Base-by-base conservation (phyloP, 768 basidiomycete genomes). In the Tricholoma terreum region DNA sequence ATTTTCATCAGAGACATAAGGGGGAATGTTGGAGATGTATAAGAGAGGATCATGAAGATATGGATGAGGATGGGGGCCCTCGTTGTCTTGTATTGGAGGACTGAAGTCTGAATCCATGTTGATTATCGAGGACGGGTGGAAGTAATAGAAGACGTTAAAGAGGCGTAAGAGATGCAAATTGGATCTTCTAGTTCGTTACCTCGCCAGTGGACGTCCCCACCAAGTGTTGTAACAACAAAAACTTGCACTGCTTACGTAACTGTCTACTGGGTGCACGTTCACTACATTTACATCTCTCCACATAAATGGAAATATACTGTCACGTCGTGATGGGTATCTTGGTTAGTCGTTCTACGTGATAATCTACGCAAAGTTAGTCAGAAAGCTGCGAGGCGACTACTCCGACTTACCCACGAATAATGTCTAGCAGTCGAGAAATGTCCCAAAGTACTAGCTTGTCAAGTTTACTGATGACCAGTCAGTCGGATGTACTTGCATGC, bases 11-110 rank as follows among this genome's bases (percentile, higher is more conserved):
- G 84, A 76, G 52, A 92, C 81, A 72, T 81, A 84, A 34, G 84
- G 73, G 4, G 92, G 87, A 42, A 94, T 72, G 70, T 85, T 87
- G 21, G 92, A 84, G 71, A 94, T 86, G 75, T 92, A 87, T 46
- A 94, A 77, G 58, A 90, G 68, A 17, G 92, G 89, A 67, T 93
- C 90, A 68, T 89, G 87, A 62, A 94, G 83, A 74, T 90, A 92
- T 31, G 92, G 92, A 67, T 94, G 92, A 54, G 82, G 81, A 62
- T 85, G 77, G 14, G 79, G 77, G 22, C 70, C 75, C 19, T 70
- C 66, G 34, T 69, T 61, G 31, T 73, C 71, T 58, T 72, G 73
- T 52, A 67, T 65, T 49, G 69, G 63, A 54, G 70, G 71, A 63
- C 67, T 64, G 72, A 76, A 78, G 62, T 69, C 69, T 67, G 70